Percentiles rank a stretch among this genome's conserved stretches.
phyloP scores from a whole-genome alignment of 176 grass and related monocot genomes.

The Alopecurus myosuroides region DNA sequence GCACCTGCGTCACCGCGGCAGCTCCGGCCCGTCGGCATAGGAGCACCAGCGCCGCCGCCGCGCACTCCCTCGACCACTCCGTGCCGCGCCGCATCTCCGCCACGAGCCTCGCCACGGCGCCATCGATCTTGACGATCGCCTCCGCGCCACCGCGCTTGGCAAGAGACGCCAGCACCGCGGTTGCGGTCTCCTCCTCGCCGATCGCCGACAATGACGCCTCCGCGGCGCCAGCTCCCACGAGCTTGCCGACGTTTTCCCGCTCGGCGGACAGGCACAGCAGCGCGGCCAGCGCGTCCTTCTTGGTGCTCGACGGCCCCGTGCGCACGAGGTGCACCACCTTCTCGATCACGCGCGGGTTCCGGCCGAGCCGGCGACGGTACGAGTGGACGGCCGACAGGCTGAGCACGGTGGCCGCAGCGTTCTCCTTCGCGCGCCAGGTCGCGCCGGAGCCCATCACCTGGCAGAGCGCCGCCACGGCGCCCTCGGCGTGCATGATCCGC shows the following conservation, averaged over 20 bases:
- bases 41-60: constrained; percentile 62
- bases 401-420: constrained; percentile 69
- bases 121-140: constrained; percentile 45
- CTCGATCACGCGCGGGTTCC: constrained; percentile 46
- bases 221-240: constrained; percentile 52
- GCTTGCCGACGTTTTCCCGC: constrained; percentile 60
- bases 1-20: constrained; percentile 46
- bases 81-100: constrained; percentile 59
- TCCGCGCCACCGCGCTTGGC: constrained; percentile 81
- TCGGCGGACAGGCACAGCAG: constrained; percentile 68
- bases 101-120: constrained; percentile 46
- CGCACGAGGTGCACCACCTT: constrained; percentile 44
- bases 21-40: constrained; percentile 60
- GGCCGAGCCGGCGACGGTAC: constrained; percentile 74
- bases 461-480: constrained; percentile 54
- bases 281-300: constrained; percentile 74
- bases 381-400: constrained; percentile 64
- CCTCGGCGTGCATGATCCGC: constrained; percentile 84
- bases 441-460: constrained; percentile 51
- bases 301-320: constrained; percentile 56
- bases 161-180: constrained; percentile 54
- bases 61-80: constrained; percentile 78
- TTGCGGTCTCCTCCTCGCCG: constrained; percentile 42
- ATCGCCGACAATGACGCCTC: constrained; percentile 35
- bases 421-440: constrained; percentile 83